These are phyloP conservation scores for Amphichorda felina DNA, from an alignment of 2,329 filamentous ascomycete species.

Conservation along the genomic window DNA sequence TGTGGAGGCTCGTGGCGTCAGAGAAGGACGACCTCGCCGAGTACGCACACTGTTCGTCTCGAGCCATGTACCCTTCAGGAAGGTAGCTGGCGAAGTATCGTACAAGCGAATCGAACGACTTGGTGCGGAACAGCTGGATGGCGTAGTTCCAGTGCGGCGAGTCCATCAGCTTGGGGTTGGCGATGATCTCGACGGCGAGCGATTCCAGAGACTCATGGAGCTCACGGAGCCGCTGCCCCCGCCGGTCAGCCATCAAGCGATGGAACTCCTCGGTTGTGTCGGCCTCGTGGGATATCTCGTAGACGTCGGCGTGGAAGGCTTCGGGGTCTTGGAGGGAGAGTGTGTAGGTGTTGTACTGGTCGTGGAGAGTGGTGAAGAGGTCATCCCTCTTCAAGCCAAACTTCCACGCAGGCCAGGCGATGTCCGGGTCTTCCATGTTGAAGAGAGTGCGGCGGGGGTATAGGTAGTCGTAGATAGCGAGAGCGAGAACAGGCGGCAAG, in stretches of 20 bases:
- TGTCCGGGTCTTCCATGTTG: slow-evolving; percentile 41
- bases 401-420: slow-evolving; percentile 49
- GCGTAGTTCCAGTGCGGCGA: slow-evolving; percentile 47
- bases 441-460: slow-evolving; percentile 1
- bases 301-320: slow-evolving; percentile 50
- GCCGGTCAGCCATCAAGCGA: slow-evolving; percentile 38
- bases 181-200: slow-evolving; percentile 48
- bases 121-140: slow-evolving; percentile 46
- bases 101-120: slow-evolving; percentile 47
- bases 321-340: slow-evolving; percentile 46
- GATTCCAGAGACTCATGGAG: slow-evolving; percentile 43
- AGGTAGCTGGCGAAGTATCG: slow-evolving; percentile 49
- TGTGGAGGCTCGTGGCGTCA: slow-evolving; percentile 23
- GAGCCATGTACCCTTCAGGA: slow-evolving; percentile 32
- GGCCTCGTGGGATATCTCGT: slow-evolving; percentile 41
- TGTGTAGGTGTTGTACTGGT: slow-evolving; percentile 47
- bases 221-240: slow-evolving; percentile 39
- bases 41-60: slow-evolving; percentile 21
- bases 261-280: slow-evolving; percentile 41
- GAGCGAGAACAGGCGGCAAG: not conserved
- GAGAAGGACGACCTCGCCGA: slow-evolving; percentile 23
- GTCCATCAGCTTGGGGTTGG: slow-evolving; percentile 45
- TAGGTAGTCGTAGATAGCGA: not conserved
- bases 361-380: slow-evolving; percentile 44
- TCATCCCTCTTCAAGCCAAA: slow-evolving; percentile 50